Base-by-base conservation (phyloP, 1,284 basidiomycete genomes). In the Moesziomyces sp. region DNA sequence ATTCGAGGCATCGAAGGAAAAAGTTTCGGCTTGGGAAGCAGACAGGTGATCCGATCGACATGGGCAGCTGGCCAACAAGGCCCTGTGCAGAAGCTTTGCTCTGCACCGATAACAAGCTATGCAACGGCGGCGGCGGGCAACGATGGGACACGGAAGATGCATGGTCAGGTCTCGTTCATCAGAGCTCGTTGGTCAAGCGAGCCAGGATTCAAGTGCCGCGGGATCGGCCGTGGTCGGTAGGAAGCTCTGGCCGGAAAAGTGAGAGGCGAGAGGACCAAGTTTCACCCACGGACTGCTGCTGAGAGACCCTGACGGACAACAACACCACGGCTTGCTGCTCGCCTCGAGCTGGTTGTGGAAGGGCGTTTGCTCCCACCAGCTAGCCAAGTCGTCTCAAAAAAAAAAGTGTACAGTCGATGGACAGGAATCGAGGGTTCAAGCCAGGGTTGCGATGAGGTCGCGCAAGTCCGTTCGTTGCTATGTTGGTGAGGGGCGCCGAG, bases 181-280 rank as follows among this genome's bases (percentile, higher is more conserved):
- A 35, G 35, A 35, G 35, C 35, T 35, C 38, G 14, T 18, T 40
- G 38, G 43, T 54, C 44, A 51, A 35, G 26, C 28, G 23, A 34
- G 23, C 10, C 21, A 21, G 23, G 19, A 49, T 48, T 52, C 50
- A 43, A 59, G 58, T 48, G 58, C 58, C 52, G 58, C 47, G 26
- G 59, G 52, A 50, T 61, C 52, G 59, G 30, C 47, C 45, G 18
- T 23, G 34, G 18, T 40, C 16, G 38, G 16, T 40, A 40, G 38
- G 18, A 4, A 40, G 16, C 18, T 11, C 7, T 40, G 38, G 38
- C 38, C 38, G 38, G 38, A 40, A 40, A 18, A 40, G 38, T 18
- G 5, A 40, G 3, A 18, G 16, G 16, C 38, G 16, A 40, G 16
- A 18, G 6, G 11, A 4, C 16, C 38, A 18, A 18, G 38, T 40